Conservation (phyloP, 257 asterid species). For the Solanum phureja region DNA sequence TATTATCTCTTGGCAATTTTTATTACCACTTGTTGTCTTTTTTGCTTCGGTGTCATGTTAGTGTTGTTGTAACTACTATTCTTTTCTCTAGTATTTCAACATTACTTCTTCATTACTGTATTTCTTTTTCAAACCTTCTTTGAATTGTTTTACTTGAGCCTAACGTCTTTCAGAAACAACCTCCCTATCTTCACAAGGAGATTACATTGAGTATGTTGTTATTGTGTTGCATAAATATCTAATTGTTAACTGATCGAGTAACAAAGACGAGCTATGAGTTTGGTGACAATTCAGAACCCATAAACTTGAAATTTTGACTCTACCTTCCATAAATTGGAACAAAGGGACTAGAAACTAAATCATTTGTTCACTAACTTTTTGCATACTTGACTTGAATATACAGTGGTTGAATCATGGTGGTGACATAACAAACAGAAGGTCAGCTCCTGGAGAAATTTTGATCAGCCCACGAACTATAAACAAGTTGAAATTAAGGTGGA, state of each 20-base stretch:
- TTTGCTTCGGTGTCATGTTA: too few species aligned
- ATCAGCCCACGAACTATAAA: slow-evolving; percentile 27
- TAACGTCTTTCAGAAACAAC: too few species aligned
- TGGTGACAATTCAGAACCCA: neutral
- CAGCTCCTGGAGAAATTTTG: slow-evolving; percentile 18
- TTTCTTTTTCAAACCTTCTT: too few species aligned
- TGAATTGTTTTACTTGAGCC: too few species aligned
- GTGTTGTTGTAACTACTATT: too few species aligned
- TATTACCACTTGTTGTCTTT: too few species aligned
- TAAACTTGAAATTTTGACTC: neutral
- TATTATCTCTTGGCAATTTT: too few species aligned
- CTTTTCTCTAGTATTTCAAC: too few species aligned
- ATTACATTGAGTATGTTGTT: too few species aligned
- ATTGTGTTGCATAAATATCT: neutral
- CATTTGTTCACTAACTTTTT: neutral
- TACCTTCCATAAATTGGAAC: too few species aligned
- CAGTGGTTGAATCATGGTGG: slow-evolving; percentile 78
- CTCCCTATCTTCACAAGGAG: neutral
- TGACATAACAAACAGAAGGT: slow-evolving; percentile 42
- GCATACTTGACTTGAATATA: neutral
- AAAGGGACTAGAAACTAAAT: neutral
- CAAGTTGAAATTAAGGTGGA: slow-evolving; percentile 40
- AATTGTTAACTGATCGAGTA: neutral
- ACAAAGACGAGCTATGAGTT: neutral
- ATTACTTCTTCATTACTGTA: too few species aligned